These are phyloP conservation scores for Rhizopogon salebrosus DNA, from an alignment of 768 basidiomycete species.

Conservation along the genomic window DNA sequence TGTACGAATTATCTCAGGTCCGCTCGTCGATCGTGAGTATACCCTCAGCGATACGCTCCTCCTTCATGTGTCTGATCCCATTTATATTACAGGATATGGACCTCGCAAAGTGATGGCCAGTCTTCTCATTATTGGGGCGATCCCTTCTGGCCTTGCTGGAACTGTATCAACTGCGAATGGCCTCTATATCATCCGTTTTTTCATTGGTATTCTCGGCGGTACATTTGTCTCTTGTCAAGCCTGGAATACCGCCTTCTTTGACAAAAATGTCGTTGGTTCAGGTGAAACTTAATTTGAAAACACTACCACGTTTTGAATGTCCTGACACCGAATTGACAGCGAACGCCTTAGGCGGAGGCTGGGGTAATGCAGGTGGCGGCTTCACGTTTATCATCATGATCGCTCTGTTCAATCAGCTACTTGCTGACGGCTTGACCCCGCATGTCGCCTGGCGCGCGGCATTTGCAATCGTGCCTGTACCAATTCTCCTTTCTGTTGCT, in stretches of 20 bases:
- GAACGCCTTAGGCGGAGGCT: constrained; percentile 52
- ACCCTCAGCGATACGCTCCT: background rate
- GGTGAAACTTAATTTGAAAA: constrained; percentile 8
- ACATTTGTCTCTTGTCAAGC: constrained; percentile 59
- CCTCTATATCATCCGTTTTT: constrained; percentile 46
- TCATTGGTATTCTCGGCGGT: constrained; percentile 56
- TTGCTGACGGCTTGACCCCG: constrained; percentile 29
- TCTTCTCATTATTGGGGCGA: constrained; percentile 47
- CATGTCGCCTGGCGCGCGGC: constrained; percentile 50
- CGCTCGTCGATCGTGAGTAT: constrained; percentile 39
- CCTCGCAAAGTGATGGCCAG: constrained; percentile 52
- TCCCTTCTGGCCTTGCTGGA: constrained; percentile 56
- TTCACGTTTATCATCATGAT: constrained; percentile 56
- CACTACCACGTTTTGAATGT: background rate
- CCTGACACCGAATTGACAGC: constrained; percentile 22
- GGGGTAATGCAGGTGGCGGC: constrained; percentile 45
- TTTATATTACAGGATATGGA: constrained; percentile 30
- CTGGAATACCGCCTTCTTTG: constrained; percentile 59
- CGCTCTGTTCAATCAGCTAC: constrained; percentile 39
- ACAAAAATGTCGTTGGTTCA: constrained; percentile 40
- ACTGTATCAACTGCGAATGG: constrained; percentile 35
- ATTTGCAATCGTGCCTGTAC: constrained; percentile 54
- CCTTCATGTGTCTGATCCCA: background rate
- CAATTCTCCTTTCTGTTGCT: constrained; percentile 42
- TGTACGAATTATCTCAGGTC: constrained; percentile 44